phyloP scores from a whole-genome alignment of 495 filamentous ascomycete species.

The Penicillium waksmanii region DNA sequence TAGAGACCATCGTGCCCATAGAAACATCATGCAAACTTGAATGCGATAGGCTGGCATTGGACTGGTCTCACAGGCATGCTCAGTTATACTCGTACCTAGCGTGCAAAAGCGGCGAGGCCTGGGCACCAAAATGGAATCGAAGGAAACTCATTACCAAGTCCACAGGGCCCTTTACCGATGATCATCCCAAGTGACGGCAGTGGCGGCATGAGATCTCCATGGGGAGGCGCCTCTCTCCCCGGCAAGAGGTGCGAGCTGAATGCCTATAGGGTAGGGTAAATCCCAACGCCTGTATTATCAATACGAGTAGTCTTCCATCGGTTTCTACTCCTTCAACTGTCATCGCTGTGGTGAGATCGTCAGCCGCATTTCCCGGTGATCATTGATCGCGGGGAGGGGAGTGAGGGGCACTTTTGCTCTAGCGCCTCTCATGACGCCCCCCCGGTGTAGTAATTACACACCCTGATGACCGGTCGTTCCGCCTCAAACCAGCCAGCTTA shows the following conservation, averaged over 20 bases:
- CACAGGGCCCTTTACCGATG: slow-evolving; percentile 21
- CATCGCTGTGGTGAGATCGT: slow-evolving; percentile 22
- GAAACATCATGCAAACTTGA: too few species aligned
- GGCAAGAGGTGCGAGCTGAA: neutral
- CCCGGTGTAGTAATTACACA: neutral
- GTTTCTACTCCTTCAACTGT: slow-evolving; percentile 24
- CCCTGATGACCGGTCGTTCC: neutral
- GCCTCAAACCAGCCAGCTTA: neutral
- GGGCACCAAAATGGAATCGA: neutral
- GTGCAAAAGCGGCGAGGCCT: neutral
- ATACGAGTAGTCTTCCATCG: slow-evolving; percentile 25
- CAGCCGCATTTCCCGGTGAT: slow-evolving; percentile 17
- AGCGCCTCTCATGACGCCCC: neutral
- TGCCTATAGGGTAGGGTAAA: neutral
- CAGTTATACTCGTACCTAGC: neutral
- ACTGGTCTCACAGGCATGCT: neutral
- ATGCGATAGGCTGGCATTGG: too few species aligned
- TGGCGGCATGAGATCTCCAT: slow-evolving; percentile 19
- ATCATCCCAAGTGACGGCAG: slow-evolving; percentile 34
- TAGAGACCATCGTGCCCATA: too few species aligned
- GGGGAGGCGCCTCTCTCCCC: neutral
- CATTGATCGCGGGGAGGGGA: slow-evolving; percentile 9
- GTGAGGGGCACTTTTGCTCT: slow-evolving; percentile 10
- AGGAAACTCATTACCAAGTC: neutral
- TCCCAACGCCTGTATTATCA: slow-evolving; percentile 19